These are phyloP conservation scores for Rhodotorula diobovata DNA, from an alignment of 768 basidiomycete species.

Conservation along the genomic window DNA sequence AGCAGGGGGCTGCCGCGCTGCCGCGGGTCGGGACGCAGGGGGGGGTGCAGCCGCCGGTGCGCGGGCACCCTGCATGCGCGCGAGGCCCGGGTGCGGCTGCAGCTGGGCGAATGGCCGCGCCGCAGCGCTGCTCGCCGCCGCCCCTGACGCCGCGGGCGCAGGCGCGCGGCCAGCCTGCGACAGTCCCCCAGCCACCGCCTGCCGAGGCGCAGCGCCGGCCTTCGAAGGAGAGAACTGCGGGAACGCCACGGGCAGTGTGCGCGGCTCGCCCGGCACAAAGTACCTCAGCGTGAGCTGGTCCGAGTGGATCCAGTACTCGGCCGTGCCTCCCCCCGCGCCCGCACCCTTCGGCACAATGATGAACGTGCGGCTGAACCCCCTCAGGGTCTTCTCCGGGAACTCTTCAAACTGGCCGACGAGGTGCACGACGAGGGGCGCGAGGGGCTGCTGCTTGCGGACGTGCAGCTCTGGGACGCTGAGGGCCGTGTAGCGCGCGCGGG, in stretches of 20 bases:
- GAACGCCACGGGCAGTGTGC: background rate
- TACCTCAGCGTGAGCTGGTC: conserved; percentile 24
- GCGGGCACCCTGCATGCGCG: background rate
- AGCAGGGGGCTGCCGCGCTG: background rate
- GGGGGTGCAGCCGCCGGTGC: background rate
- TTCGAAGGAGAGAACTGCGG: background rate
- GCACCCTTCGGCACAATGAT: conserved; percentile 11
- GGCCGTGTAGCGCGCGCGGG: conserved; percentile 5
- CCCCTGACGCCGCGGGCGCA: background rate
- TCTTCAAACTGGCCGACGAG: conserved; percentile 28
- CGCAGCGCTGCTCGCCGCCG: no score
- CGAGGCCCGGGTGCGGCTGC: background rate
- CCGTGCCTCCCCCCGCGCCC: background rate
- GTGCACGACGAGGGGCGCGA: conserved; percentile 23
- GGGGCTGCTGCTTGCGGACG: background rate
- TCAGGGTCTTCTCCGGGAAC: conserved; percentile 21
- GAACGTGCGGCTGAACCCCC: conserved; percentile 22
- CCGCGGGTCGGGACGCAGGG: background rate
- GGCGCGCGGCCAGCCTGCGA: background rate
- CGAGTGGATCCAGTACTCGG: conserved; percentile 17
- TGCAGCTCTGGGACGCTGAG: conserved; percentile 12
- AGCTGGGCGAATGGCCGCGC: background rate
- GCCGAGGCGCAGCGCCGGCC: background rate
- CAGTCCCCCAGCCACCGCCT: background rate
- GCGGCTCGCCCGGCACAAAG: conserved; percentile 6